Conservation (phyloP, 805 yeast genomes). For the Ogataea nitratoaversa region DNA sequence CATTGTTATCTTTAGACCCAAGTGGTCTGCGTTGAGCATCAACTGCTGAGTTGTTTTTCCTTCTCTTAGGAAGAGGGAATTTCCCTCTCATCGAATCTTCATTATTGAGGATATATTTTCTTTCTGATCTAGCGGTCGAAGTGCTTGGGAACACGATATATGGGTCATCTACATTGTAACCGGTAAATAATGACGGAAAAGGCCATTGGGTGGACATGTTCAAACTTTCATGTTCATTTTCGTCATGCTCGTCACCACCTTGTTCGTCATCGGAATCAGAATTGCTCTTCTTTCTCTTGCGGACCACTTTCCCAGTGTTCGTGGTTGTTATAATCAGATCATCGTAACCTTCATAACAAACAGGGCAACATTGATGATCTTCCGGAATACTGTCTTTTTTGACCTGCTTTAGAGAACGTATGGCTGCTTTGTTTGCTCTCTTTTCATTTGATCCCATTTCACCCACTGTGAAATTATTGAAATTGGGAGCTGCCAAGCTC, state of each 20-base stretch:
- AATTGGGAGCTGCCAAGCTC: background rate
- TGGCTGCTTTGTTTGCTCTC: background rate
- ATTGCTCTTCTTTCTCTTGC: background rate
- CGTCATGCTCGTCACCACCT: background rate
- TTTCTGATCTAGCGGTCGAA: constrained; percentile 22
- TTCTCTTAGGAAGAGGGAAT: background rate
- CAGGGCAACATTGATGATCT: background rate
- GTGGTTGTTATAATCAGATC: background rate
- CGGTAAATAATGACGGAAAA: constrained; percentile 16
- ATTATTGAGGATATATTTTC: constrained; percentile 7
- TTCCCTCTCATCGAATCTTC: constrained; percentile 7
- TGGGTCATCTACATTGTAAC: constrained; percentile 23
- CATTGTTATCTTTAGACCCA: constrained; percentile 4
- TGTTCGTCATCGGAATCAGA: background rate
- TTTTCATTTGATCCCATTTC: background rate
- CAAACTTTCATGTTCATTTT: background rate
- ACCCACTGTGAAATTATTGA: background rate
- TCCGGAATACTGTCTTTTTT: background rate
- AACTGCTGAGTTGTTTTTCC: background rate
- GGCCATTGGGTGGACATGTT: background rate
- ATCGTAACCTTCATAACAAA: background rate
- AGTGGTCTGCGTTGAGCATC: background rate
- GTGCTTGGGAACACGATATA: constrained; percentile 25
- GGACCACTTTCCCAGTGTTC: background rate
- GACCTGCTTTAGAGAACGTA: background rate